Conservation (phyloP, 495 filamentous ascomycete species). For the Parachaetomium inaequale region DNA sequence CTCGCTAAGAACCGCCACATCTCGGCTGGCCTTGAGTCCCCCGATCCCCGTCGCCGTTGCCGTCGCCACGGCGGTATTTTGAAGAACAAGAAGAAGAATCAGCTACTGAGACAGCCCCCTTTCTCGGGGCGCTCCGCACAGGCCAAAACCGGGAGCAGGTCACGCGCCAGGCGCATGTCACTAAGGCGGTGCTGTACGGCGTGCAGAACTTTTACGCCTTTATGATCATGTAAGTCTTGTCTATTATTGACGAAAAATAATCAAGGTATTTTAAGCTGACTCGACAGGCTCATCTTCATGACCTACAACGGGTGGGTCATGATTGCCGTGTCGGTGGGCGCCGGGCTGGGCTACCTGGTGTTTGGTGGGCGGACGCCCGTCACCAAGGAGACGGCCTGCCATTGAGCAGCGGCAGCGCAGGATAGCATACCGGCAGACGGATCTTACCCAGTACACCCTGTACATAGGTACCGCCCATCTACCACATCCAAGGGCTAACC, state of each 20-base stretch:
- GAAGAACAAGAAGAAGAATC: conserved; percentile 45
- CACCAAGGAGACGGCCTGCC: conserved; percentile 85
- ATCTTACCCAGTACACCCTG: too few species aligned
- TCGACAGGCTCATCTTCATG: conserved; percentile 90
- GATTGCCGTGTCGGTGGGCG: conserved; percentile 83
- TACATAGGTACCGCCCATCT: too few species aligned
- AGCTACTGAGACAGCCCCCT: conserved; percentile 55
- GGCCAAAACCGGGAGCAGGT: conserved; percentile 52
- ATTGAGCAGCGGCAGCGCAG: conserved; percentile 46
- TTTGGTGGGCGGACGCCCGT: conserved; percentile 68
- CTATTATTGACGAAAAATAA: neutral
- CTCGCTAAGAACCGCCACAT: conserved; percentile 18
- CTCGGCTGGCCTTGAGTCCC: conserved; percentile 1
- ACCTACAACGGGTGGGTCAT: conserved; percentile 99
- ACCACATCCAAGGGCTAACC: too few species aligned
- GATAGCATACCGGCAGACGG: neutral
- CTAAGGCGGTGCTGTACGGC: conserved; percentile 81
- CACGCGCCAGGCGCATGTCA: conserved; percentile 61
- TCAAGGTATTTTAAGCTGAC: neutral
- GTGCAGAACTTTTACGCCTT: conserved; percentile 98
- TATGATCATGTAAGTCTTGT: conserved; percentile 88
- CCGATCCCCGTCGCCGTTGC: conserved; percentile 3
- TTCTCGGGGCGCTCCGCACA: conserved; percentile 40
- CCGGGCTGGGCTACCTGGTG: conserved; percentile 79
- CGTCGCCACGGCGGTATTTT: neutral